These are phyloP conservation scores for Phellinidium pouzarii DNA, from an alignment of 1,284 basidiomycete genomes.

Conservation along the genomic window DNA sequence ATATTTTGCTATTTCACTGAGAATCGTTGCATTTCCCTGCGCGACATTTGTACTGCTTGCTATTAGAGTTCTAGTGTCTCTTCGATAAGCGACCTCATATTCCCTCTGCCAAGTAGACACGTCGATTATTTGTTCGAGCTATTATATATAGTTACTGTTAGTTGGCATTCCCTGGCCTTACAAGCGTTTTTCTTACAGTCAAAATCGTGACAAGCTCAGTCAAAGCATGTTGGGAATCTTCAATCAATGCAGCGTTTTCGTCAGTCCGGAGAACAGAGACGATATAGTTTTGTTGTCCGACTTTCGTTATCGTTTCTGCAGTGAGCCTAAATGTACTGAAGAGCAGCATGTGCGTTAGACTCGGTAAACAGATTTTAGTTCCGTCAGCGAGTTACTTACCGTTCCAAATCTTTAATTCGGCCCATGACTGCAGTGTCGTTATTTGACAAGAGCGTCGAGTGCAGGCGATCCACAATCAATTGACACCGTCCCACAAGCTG, in stretches of 20 bases:
- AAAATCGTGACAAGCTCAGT: conserved; percentile 22
- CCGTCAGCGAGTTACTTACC: conserved; percentile 10
- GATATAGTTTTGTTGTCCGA: conserved; percentile 22
- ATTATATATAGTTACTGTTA: not conserved
- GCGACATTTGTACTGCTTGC: not conserved
- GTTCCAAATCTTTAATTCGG: conserved; percentile 20
- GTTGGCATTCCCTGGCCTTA: not conserved
- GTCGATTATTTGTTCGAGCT: conserved; percentile 18
- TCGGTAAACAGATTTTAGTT: not conserved
- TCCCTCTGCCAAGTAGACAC: conserved; percentile 17
- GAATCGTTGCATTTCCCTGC: not conserved
- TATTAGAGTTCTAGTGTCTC: conserved; percentile 1
- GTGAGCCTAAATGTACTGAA: conserved; percentile 21
- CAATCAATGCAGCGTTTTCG: conserved; percentile 21
- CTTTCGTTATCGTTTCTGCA: conserved; percentile 20
- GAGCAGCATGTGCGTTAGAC: not conserved
- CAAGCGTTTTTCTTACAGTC: conserved; percentile 15
- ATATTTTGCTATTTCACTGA: conserved; percentile 6
- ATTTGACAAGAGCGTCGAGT: conserved; percentile 16
- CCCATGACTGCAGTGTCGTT: conserved; percentile 10
- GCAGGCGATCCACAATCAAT: conserved; percentile 21
- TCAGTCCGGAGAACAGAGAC: conserved; percentile 21
- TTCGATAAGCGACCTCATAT: conserved; percentile 2
- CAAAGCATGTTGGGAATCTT: conserved; percentile 22
- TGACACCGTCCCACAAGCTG: conserved; percentile 23